Evolutionary conservation across 257 asterid species (phyloP).

Genomic region (Fraxinus pennsylvanica): DNA sequence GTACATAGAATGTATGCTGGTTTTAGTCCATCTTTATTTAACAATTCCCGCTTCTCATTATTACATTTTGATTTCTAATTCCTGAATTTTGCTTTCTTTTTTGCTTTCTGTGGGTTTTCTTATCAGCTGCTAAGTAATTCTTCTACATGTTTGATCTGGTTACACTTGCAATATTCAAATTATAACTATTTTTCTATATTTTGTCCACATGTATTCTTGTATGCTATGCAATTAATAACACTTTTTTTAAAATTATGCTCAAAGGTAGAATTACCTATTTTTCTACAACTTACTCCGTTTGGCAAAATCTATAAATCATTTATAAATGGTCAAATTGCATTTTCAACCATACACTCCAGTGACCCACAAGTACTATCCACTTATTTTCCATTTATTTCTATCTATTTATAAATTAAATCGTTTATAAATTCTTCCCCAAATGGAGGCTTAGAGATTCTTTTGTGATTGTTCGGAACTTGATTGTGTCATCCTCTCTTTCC

Average conservation of each 20-base stretch:
- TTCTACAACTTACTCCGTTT: neutral
- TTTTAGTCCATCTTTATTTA: neutral
- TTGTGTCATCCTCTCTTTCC: neutral
- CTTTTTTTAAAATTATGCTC: neutral
- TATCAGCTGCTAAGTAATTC: neutral
- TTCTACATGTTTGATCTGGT: neutral
- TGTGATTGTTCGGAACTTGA: neutral
- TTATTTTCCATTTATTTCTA: too few species aligned
- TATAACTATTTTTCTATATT: neutral
- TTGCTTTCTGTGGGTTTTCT: neutral
- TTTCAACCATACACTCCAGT: too few species aligned
- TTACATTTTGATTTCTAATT: neutral
- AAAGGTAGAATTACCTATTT: neutral
- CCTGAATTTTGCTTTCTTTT: neutral
- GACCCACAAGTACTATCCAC: too few species aligned
- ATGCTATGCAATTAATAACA: neutral
- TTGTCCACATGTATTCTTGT: neutral
- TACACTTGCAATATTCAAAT: neutral
- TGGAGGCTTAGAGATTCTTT: neutral
- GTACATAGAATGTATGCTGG: neutral
- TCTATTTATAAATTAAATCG: too few species aligned
- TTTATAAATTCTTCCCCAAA: too few species aligned
- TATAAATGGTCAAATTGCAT: too few species aligned
- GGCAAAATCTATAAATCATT: too few species aligned
- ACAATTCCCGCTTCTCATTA: neutral